phyloP scores from a whole-genome alignment of 2,329 filamentous ascomycete genomes.

The Penicillium sp. region DNA sequence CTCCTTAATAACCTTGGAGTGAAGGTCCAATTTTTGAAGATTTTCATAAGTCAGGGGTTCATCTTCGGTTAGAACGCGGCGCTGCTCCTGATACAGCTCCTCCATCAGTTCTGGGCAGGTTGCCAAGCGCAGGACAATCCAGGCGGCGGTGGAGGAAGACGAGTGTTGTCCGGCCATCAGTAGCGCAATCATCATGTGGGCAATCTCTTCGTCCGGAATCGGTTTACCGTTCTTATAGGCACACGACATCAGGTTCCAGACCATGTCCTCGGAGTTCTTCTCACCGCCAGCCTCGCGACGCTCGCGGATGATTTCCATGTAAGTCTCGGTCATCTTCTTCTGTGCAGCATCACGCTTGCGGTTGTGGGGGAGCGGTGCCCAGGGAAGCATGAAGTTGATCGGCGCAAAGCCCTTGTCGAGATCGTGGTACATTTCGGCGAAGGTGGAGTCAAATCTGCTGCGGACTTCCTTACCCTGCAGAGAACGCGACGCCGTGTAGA shows the following conservation, averaged over 20 bases:
- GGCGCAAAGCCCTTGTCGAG: conserved; percentile 85
- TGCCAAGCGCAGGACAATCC: conserved; percentile 78
- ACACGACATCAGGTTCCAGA: conserved; percentile 82
- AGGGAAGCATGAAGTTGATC: conserved; percentile 85
- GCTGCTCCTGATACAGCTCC: conserved; percentile 77
- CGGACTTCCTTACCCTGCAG: conserved; percentile 81
- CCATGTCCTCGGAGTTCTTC: conserved; percentile 66
- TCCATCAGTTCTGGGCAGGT: conserved; percentile 72
- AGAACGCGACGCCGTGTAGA: conserved; percentile 80
- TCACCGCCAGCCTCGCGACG: conserved; percentile 53
- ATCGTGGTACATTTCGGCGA: conserved; percentile 79
- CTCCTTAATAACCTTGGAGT: conserved; percentile 82
- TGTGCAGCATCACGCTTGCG: conserved; percentile 73
- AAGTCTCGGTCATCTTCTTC: conserved; percentile 71
- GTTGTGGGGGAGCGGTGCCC: conserved; percentile 85
- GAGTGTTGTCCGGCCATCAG: conserved; percentile 91
- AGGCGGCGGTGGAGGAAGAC: conserved; percentile 74
- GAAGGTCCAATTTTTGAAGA: conserved; percentile 70
- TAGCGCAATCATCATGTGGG: conserved; percentile 89
- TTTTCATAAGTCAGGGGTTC: conserved; percentile 73
- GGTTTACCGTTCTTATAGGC: conserved; percentile 74
- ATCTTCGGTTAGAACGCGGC: conserved; percentile 64
- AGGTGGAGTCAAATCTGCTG: conserved; percentile 69
- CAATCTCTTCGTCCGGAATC: conserved; percentile 77
- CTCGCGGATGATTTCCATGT: conserved; percentile 73